phyloP scores from a whole-genome alignment of 176 grass and related monocot species.

The Musa beccarii region DNA sequence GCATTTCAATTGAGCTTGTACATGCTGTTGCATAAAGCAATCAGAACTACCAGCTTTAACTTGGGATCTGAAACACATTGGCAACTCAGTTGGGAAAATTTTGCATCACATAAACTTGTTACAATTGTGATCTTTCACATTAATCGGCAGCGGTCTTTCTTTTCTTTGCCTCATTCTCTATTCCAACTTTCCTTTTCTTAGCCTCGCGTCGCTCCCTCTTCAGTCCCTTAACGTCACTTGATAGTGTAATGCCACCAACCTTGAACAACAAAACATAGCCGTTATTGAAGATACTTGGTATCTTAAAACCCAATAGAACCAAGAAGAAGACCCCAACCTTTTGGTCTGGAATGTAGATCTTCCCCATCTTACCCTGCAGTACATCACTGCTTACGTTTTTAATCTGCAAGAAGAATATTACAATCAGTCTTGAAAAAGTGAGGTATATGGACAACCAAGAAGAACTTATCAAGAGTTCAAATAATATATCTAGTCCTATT shows the following conservation, averaged over 20 bases:
- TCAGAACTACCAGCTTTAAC: background rate
- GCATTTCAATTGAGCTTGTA: background rate
- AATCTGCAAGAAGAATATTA: slow-evolving; percentile 37
- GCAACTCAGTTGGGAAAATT: background rate
- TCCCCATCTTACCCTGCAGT: slow-evolving; percentile 50
- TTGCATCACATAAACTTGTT: no score
- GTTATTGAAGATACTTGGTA: background rate
- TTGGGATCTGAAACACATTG: background rate
- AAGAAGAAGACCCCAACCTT: slow-evolving; percentile 26
- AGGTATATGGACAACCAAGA: background rate
- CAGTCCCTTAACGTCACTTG: slow-evolving; percentile 51
- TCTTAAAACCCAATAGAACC: background rate
- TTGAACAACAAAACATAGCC: slow-evolving; percentile 18
- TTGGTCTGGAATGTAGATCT: slow-evolving; percentile 77
- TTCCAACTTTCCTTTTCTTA: slow-evolving; percentile 48
- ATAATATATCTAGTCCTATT: background rate
- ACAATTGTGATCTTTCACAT: background rate
- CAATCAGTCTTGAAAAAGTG: background rate
- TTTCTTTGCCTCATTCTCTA: slow-evolving; percentile 52
- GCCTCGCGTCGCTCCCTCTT: slow-evolving; percentile 76
- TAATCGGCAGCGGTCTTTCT: slow-evolving; percentile 43
- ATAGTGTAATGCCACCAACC: slow-evolving; percentile 54
- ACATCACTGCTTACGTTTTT: slow-evolving; percentile 70
- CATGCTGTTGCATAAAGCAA: background rate
- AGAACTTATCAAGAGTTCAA: background rate